Conservation (phyloP, 768 basidiomycete species). For the Trametes cinnabarina region DNA sequence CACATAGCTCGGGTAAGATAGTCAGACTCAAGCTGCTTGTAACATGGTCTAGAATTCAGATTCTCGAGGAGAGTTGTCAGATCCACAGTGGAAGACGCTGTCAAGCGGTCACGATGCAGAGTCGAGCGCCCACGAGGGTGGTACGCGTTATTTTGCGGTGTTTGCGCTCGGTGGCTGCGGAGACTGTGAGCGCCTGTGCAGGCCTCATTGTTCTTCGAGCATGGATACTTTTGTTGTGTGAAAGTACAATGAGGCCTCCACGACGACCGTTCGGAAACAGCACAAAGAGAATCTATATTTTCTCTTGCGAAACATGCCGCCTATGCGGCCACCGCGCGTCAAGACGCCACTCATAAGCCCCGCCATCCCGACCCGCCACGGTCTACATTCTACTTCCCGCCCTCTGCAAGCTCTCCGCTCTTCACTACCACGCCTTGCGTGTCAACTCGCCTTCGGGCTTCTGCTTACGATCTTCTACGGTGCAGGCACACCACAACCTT, state of each 20-base stretch:
- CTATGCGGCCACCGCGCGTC: background rate
- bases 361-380: background rate
- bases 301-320: slow-evolving; percentile 2
- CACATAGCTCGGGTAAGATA: too few relatives aligned
- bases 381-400: slow-evolving; percentile 15
- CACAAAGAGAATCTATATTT: slow-evolving; percentile 5
- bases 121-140: too few relatives aligned
- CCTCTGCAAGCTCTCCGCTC: slow-evolving; percentile 7
- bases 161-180: slow-evolving; percentile 19
- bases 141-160: background rate
- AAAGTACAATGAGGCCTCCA: slow-evolving; percentile 10
- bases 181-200: background rate
- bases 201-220: slow-evolving; percentile 13
- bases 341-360: slow-evolving; percentile 11
- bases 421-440: slow-evolving; percentile 7
- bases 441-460: slow-evolving; percentile 8
- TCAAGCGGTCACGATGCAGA: too few relatives aligned
- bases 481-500: slow-evolving; percentile 18
- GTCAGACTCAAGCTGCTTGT: too few relatives aligned
- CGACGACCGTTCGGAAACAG: slow-evolving; percentile 1
- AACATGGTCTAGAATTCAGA: too few relatives aligned
- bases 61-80: too few relatives aligned
- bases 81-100: too few relatives aligned
- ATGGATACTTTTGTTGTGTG: slow-evolving; percentile 12
- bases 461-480: slow-evolving; percentile 13